Evolutionary conservation across 306 rosid species (phyloP), one percentile per base, ranked within the genome.

Genomic region (Dryas drummondii): DNA sequence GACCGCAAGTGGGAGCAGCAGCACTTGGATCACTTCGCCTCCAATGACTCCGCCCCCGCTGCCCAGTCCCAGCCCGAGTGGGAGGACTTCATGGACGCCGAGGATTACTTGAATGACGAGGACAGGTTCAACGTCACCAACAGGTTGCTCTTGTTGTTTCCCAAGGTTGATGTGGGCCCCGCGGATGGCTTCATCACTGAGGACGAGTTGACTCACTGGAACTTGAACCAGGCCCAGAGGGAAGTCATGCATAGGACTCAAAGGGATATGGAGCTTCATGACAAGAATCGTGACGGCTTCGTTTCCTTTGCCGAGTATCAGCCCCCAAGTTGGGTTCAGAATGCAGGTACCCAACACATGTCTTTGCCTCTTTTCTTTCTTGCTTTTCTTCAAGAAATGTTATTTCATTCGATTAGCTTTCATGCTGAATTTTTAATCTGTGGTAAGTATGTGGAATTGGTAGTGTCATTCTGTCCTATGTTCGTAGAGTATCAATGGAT

Each of bases 251-350:
- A 88, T 75, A 84, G 97, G 73, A 82, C 96, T 0, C 81, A 81
- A 79, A 84, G 97, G 86, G 98, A 94, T 40, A 69, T 94, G 91
- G 98, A 94, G 65, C 79, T 86, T 65, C 97, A 94, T 16, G 98
- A 94, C 52, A 91, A 94, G 86, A 88, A 91, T 66, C 90, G 49
- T 32, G 97, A 94, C 60, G 93, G 87, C 5, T 78, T 84, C 54
- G 81, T 94, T 71, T 94, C 97, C 0, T 94, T 91, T 50, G 79
- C 94, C 1, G 98, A 94, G 93, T 94, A 94, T 22, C 88, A 91
- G 60, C 98, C 98, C 51, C 98, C 97, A 8, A 85, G 84, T 56
- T 94, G 97, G 97, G 88, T 83, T 78, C 88, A 77, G 52, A 87
- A 79, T 86, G 70, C 96, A 85, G 97, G 96, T 91, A 5, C 11